Evolutionary conservation across 768 basidiomycete species (phyloP), one percentile per base, ranked within the genome.

Genomic region (Cytidiella melzeri): DNA sequence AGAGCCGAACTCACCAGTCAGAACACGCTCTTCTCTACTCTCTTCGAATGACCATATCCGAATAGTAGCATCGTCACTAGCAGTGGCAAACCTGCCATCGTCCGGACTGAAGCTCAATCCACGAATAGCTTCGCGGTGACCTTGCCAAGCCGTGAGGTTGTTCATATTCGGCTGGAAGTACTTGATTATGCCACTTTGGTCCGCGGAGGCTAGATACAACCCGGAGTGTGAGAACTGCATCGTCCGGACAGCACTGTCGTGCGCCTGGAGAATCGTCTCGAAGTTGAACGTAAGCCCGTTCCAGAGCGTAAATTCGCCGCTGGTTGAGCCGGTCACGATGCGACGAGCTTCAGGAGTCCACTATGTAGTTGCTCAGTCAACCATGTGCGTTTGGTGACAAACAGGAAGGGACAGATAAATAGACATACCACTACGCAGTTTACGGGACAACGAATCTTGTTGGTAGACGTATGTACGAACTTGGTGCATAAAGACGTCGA

Each of bases 161-260:
- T 97, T 99, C 89, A 98, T 93, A 67, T 97, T 96, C 27, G 92
- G 92, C 57, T 97, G 93, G 63, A 97, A 99, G 70, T 98, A 99
- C 68, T 99, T 99, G 75, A 99, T 92, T 51, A 92, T 77, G 7
- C 96, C 96, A 30, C 74, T 81, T 64, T 93, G 91, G 72, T 99
- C 96, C 23, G 91, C 83, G 15, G 92, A 95, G 15, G 89, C 86
- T 43, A 99, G 80, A 67, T 90, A 97, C 13, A 84, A 75, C n/a
- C 95, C 96, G 0, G 90, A 89, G 58, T 96, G 92, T 0, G 91
- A 91, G 68, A 94, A 99, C 13, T 79, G 70, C 64, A 97, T 80
- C 0, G 92, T 78, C 34, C 94, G 92, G 49, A 99, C 89, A 34
- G 92, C 88, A 1, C 87, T 84, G 62, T 99, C 96, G 67, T 99